Evolutionary conservation across 176 grass and related monocot species (phyloP), one percentile per base, ranked within the genome.

Genomic region (Avena eriantha): DNA sequence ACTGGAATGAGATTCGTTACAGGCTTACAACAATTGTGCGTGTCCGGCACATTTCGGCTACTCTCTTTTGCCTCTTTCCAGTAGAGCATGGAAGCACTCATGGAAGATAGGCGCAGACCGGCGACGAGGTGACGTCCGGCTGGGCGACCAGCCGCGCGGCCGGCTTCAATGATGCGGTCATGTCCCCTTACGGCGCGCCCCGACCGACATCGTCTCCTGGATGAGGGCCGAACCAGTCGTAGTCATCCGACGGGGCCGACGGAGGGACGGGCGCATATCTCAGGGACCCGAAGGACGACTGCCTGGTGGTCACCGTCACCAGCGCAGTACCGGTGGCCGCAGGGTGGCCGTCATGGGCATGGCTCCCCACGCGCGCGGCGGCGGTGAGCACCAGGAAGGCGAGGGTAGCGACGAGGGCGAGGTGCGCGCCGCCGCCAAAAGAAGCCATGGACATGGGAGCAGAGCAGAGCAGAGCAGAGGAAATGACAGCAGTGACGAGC

Each of bases 241-340:
- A 77, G 24, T 3, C 11, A 3, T 68, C 10, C 23, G 70, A 82
- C 7, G 86, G 86, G 7, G 71, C 79, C 4, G 86, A 88, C 79
- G 59, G 49, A 24, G 86, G 86, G 22, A 88, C 29, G 1, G 12
- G 35, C 35, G 13, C 12, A 34, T 0, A 7, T 15, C n/a, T 29
- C 43, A 9, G 14, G 56, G 71, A 7, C 13, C 3, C 4, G 10
- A 16, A 15, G 5, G 8, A 3, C 29, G 29, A 29, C 48, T n/a
- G 10, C 6, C 16, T 34, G 15, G 59, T 57, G 74, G 13, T 2
- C 73, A 36, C 26, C 64, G 10, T 26, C n/a, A 21, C 36, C 29
- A 29, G 29, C 11, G 71, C 8, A 24, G 63, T 16, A 56, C 17
- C 54, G 0, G 54, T 5, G 5, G 53, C 7, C 7, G 54, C 18